These are phyloP conservation scores for Neonectria faginata DNA, from an alignment of 2,329 filamentous ascomycete genomes.

Conservation along the genomic window DNA sequence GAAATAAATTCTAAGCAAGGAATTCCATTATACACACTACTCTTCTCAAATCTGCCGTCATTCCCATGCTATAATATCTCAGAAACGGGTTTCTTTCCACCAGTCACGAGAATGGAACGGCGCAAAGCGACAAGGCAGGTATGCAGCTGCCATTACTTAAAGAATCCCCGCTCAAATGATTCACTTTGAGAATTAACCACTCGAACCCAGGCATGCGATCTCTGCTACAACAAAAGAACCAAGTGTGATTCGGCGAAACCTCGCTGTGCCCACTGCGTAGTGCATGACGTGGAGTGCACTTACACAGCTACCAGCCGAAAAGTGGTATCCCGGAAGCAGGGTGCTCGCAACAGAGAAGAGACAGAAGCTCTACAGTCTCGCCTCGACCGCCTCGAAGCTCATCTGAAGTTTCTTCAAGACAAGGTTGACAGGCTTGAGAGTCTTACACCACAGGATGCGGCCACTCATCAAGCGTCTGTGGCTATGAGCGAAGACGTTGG, in stretches of 20 bases:
- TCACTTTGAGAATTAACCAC: not conserved
- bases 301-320: constrained; percentile 21
- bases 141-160: not conserved
- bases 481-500: not conserved
- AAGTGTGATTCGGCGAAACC: constrained; percentile 31
- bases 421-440: not conserved
- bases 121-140: not conserved
- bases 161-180: not conserved
- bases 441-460: not conserved
- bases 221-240: constrained; percentile 35
- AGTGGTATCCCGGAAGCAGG: not conserved
- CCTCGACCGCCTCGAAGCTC: constrained; percentile 7
- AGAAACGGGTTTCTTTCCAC: not conserved
- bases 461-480: not conserved
- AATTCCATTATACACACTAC: not conserved
- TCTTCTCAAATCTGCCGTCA: too few relatives aligned
- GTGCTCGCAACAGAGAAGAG: not conserved
- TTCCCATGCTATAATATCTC: too few relatives aligned
- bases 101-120: not conserved
- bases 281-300: constrained; percentile 18
- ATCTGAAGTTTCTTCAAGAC: not conserved
- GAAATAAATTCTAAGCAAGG: not conserved
- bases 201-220: constrained; percentile 30
- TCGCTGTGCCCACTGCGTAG: constrained; percentile 25
- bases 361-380: not conserved